A percentile compares a stretch with the other conserved stretches of the same genome.
phyloP scores from a whole-genome alignment of 2,329 filamentous ascomycete genomes.

The Botrytis elliptica region DNA sequence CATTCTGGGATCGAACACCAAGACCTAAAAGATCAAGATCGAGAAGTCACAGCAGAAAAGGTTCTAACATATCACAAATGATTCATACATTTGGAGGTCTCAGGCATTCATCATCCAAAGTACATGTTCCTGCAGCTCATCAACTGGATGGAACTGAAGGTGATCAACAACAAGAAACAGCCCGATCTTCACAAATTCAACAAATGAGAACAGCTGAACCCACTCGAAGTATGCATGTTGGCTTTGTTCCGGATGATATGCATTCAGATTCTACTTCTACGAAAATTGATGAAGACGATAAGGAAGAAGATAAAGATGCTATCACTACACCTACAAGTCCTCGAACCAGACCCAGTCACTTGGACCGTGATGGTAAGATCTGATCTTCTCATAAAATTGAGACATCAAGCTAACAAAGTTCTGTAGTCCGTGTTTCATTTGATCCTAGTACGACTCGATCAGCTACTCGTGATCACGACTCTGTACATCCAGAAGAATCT shows the following conservation, averaged over 20 bases:
- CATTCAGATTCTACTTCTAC: slow-evolving; percentile 19
- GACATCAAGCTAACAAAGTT: not conserved
- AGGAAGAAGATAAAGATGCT: not conserved
- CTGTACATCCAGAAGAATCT: not conserved
- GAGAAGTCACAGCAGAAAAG: slow-evolving; percentile 25
- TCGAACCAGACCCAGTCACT: not conserved
- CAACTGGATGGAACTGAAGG: slow-evolving; percentile 12
- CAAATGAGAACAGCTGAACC: slow-evolving; percentile 1
- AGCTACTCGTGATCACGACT: slow-evolving; percentile 4
- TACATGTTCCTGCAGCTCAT: not conserved
- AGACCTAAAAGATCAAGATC: slow-evolving; percentile 23
- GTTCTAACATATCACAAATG: slow-evolving; percentile 25
- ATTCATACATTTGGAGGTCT: slow-evolving; percentile 23
- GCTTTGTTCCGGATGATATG: slow-evolving; percentile 48
- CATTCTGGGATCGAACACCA: slow-evolving; percentile 89
- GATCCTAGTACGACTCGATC: not conserved
- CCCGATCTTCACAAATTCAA: not conserved
- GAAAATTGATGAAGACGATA: not conserved
- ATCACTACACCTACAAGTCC: slow-evolving; percentile 14
- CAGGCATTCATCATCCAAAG: slow-evolving; percentile 19
- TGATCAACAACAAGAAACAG: not conserved
- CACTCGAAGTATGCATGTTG: slow-evolving; percentile 49
- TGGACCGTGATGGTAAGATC: not conserved
- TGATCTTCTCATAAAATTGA: not conserved
- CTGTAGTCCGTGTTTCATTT: slow-evolving; percentile 12